Evolutionary conservation across 805 yeast genomes (phyloP).

Genomic region (Scheffersomyces amazonensis): DNA sequence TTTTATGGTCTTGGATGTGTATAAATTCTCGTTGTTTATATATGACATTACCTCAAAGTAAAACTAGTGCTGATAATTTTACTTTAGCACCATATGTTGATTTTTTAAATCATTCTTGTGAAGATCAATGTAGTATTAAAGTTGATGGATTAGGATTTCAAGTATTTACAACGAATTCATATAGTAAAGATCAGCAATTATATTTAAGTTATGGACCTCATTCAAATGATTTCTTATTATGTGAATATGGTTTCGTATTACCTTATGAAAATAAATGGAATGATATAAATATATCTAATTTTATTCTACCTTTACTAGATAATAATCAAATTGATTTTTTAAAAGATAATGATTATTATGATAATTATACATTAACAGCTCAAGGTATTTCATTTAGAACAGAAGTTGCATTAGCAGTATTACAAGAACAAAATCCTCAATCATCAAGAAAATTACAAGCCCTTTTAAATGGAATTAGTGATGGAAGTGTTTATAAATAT

Average conservation of each 20-base stretch:
- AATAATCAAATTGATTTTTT: constrained; percentile 45
- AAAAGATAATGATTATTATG: constrained; percentile 54
- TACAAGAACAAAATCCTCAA: constrained; percentile 34
- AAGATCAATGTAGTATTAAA: constrained; percentile 52
- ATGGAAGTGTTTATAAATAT: constrained; percentile 39
- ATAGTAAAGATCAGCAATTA: constrained; percentile 52
- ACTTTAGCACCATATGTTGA: constrained; percentile 93
- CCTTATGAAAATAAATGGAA: constrained; percentile 58
- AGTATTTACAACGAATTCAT: constrained; percentile 33
- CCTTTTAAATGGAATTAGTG: constrained; percentile 46
- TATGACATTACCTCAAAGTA: constrained; percentile 59
- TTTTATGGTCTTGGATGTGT: constrained; percentile 77
- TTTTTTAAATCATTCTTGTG: constrained; percentile 70
- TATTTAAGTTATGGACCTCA: constrained; percentile 85
- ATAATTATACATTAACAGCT: constrained; percentile 64
- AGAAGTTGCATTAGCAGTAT: constrained; percentile 67
- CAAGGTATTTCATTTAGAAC: constrained; percentile 66
- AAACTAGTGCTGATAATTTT: constrained; percentile 59
- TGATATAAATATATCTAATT: constrained; percentile 57
- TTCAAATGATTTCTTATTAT: constrained; percentile 72
- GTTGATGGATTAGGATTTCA: constrained; percentile 49
- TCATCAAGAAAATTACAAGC: constrained; percentile 32
- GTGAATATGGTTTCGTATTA: constrained; percentile 84
- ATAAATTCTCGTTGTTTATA: constrained; percentile 91
- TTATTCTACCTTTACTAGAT: constrained; percentile 33